Evolutionary conservation across 2,329 filamentous ascomycete species (phyloP), one percentile per base, ranked within the genome.

Genomic region (Clonostachys solani): DNA sequence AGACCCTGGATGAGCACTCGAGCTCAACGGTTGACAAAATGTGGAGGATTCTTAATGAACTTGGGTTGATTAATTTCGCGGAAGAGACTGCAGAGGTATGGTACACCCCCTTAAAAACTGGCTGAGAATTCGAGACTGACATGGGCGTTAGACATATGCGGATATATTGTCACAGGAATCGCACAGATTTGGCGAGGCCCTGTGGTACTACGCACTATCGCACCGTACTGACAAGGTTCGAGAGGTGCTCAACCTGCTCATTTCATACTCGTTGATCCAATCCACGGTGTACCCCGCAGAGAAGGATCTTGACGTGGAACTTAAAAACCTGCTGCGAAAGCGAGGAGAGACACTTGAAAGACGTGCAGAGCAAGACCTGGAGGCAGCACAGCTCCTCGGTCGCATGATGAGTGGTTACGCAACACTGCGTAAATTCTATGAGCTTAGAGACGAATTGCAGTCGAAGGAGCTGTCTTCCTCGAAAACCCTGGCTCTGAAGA

Each of bases 391-490:
- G 55, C 79, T 96, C 12, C 75, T 97, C 4, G 89, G 92, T 42
- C 87, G 86, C 51, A 86, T 92, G 68, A 82, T 96, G 10, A 94
- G 89, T 62, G 92, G 92, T 18, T 97, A 97, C 60, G 92, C 92
- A 18, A 95, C 91, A 1, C 74, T 97, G 17, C 87, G 92, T 35
- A 86, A 85, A 55, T 96, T 92, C 71, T 97, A 95, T 65, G 86
- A 92, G 52, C 78, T 92, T n/a, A 83, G 92, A 43, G 92, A 97
- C 59, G 52, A 59, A 12, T 54, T 56, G 38, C 56, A 57, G 10
- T 44, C 59, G n/a, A 56, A 61, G 23, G 57, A 55, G 5, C 51
- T 60, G 37, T 59, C 63, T 2, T 45, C 59, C 5, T 50, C 62
- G 19, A 69, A 71, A 49, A 77, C 83, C 0, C 68, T 84, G 18